Evolutionary conservation across 2,329 filamentous ascomycete species (phyloP).

Genomic region (Aureobasidium lini): DNA sequence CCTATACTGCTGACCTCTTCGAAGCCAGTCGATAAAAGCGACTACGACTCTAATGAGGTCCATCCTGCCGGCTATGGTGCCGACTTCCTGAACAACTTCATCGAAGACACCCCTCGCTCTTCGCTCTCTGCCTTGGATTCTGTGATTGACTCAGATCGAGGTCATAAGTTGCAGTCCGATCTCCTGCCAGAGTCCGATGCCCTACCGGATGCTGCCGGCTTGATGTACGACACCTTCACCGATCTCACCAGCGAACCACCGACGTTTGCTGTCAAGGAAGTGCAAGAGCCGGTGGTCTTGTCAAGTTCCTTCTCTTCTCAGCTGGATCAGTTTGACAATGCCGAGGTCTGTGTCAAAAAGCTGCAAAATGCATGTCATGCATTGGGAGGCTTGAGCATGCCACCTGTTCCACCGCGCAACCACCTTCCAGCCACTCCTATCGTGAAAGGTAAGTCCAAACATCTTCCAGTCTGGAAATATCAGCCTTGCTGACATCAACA

Average conservation of each 20-base stretch:
- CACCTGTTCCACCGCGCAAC: neutral
- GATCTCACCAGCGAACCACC: constrained; percentile 1
- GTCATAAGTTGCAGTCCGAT: neutral
- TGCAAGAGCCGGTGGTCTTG: neutral
- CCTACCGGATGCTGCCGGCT: neutral
- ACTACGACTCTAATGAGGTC: constrained; percentile 13
- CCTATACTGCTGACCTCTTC: neutral
- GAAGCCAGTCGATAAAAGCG: neutral
- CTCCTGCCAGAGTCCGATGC: neutral
- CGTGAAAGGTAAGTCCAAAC: neutral
- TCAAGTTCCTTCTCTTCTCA: neutral
- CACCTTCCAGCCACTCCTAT: neutral
- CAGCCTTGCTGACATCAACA: neutral
- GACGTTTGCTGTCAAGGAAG: neutral
- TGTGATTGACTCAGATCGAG: neutral
- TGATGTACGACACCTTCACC: neutral
- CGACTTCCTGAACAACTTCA: constrained; percentile 27
- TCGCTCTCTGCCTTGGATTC: neutral
- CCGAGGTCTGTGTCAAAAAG: constrained; percentile 11
- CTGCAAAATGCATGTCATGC: constrained; percentile 12
- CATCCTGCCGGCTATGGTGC: constrained; percentile 20
- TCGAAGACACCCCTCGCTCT: constrained; percentile 18
- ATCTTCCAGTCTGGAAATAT: neutral
- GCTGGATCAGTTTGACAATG: constrained; percentile 7
- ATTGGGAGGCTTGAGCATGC: constrained; percentile 9